Evolutionary conservation across 176 grass and related monocot genomes (phyloP), one percentile per base, ranked within the genome.

Genomic region (Areca catechu): DNA sequence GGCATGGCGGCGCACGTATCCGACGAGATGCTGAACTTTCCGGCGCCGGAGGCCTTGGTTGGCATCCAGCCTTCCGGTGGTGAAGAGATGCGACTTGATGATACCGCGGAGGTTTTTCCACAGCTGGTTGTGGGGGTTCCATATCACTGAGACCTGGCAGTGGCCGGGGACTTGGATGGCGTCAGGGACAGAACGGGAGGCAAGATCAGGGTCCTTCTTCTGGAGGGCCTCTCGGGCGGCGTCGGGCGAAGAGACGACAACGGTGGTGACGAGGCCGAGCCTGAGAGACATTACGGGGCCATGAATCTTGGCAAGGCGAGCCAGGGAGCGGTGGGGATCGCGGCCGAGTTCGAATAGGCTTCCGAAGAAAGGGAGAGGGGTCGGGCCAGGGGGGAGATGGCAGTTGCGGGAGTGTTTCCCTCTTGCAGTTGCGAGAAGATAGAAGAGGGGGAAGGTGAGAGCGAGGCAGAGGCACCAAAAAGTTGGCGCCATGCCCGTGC

Each of bases 251-350:
- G 85, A 71, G 3, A 56, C 73, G n/a, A 89, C 74, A 56, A 89
- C 16, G 48, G 72, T 62, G 12, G n/a, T 20, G 51, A 62, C 37
- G 0, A 74, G 27, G 48, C 85, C 85, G 24, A 89, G 63, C 64
- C 65, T 67, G 37, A 89, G 48, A 18, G 63, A 80, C 80, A 89
- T 84, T 15, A 89, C 56, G 2, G 85, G 77, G 10, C 85, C 80
- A 57, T 89, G 54, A 49, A 20, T 30, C 50, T 1, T 59, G 1
- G 85, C 80, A 2, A 89, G 67, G 21, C n/a, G 56, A 4, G 85
- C 76, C 15, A 84, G 76, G 34, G 81, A 56, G 24, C 62, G 75
- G 76, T 89, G 85, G 16, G 69, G 76, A 20, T 71, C 72, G 16
- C 77, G 76, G 27, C 50, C 47, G 1, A 80, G 57, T 29, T 76